A percentile compares a stretch with the other conserved stretches of the same genome.
phyloP scores from a whole-genome alignment of 805 yeast genomes.

The Henningerozyma blattae region DNA sequence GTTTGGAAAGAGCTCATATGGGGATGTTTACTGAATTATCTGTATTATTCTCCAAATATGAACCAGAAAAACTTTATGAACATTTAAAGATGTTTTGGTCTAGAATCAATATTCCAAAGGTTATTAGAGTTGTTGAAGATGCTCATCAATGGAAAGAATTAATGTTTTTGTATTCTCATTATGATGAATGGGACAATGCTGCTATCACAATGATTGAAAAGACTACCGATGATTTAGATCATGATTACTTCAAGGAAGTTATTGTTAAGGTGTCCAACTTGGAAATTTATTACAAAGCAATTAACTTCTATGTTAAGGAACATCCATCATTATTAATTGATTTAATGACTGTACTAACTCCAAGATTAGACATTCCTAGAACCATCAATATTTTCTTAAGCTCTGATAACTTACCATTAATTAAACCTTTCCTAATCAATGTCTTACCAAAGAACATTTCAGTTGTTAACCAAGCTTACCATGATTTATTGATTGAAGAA shows the following conservation, averaged over 20 bases:
- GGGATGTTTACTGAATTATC: conserved; percentile 99
- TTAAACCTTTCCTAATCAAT: conserved; percentile 87
- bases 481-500: conserved; percentile 89
- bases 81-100: conserved; percentile 97
- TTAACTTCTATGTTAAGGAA: conserved; percentile 84
- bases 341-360: conserved; percentile 67
- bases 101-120: conserved; percentile 94
- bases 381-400: conserved; percentile 90
- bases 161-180: conserved; percentile 92
- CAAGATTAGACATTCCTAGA: conserved; percentile 88
- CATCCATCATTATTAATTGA: conserved; percentile 88
- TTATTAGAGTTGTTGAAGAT: conserved; percentile 80
- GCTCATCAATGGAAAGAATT: conserved; percentile 96
- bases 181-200: conserved; percentile 99
- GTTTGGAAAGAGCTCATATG: conserved; percentile 98
- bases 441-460: conserved; percentile 85
- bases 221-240: conserved; percentile 88
- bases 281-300: conserved; percentile 95
- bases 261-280: conserved; percentile 89
- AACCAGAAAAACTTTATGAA: conserved; percentile 85
- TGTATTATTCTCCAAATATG: conserved; percentile 77
- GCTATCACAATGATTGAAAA: conserved; percentile 93
- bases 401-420: conserved; percentile 90
- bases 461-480: conserved; percentile 89
- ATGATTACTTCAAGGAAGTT: conserved; percentile 85